Base-by-base conservation (phyloP, 805 yeast genomes). In the Naumovozyma baii region DNA sequence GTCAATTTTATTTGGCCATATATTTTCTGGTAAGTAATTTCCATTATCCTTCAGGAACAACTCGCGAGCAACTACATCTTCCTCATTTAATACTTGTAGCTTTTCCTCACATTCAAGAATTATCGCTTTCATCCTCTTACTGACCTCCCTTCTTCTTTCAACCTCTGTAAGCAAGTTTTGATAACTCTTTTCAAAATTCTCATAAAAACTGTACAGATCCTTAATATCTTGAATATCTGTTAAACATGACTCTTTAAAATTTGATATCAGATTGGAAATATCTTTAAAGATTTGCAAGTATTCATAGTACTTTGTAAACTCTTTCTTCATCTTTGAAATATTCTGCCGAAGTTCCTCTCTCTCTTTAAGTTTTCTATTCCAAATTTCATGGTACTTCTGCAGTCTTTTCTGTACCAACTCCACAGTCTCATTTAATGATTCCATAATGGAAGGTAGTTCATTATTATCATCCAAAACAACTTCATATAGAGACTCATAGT, bases 371-470 rank as follows among this genome's bases (percentile, higher is more conserved):
- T 54, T 62, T 15, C 55, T 56, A 28, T 57, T 62, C 32, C 52
- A 49, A 29, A 65, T 57, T 30, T 55, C 61, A 3, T 51, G 56
- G 14, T 55, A 48, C n/a, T 45, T 41, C 0, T 32, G 12, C 13
- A 61, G 48, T 5, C 50, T 35, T 3, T 38, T 33, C 19, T 52
- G 50, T 2, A 61, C 55, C 34, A 62, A 66, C 9, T 42, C 42
- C 5, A 57, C 54, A 25, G 66, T 65, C 30, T 64, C 69, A 9
- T 60, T 57, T 31, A 79, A 52, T n/a, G 71, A 72, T 9, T 56
- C 61, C 14, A 78, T 53, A 0, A 83, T 84, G 1, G 67, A 70
- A 1, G 76, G 73, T 3, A 83, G 65, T 44, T 83, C 84, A 3
- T 54, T 48, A 15, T 71, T 64, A 51, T 80, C 88, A 34, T 66